Conservation (phyloP, 441 rosid species). For the Macaranga tanarius region DNA sequence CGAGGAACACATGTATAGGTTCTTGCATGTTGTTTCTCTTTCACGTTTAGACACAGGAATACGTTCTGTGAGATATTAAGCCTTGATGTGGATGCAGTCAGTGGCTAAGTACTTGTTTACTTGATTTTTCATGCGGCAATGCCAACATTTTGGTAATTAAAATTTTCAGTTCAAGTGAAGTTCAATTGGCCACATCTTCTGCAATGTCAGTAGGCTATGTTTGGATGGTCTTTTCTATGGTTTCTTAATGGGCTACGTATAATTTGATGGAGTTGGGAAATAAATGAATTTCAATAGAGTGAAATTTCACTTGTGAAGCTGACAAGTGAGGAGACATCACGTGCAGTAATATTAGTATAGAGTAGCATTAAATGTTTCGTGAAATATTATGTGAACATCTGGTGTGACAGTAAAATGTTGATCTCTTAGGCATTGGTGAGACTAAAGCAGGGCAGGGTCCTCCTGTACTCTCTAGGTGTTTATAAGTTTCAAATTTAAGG, state of each 20-base stretch:
- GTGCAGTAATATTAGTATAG: neutral
- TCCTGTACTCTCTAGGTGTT: neutral
- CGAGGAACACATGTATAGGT: too few species aligned
- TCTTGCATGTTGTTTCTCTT: too few species aligned
- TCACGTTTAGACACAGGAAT: neutral
- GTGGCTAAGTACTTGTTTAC: neutral
- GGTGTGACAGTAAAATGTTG: neutral
- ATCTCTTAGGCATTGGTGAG: neutral
- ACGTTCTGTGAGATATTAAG: too few species aligned
- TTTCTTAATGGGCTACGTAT: neutral
- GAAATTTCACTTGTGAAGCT: neutral
- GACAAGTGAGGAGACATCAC: neutral
- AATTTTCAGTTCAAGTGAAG: neutral
- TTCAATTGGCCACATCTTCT: neutral
- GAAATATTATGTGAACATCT: neutral
- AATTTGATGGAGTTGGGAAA: neutral
- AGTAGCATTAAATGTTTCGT: neutral
- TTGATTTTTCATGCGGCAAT: neutral
- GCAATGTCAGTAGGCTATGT: neutral
- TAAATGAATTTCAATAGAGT: neutral
- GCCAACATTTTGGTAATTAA: neutral
- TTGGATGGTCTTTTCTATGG: neutral
- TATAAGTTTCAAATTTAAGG: neutral
- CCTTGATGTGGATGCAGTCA: neutral
- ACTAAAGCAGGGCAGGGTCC: neutral